Percentiles rank a stretch among this genome's conserved stretches.
phyloP scores from a whole-genome alignment of 2,329 filamentous ascomycete genomes.

The Colletotrichum chlorophyti region DNA sequence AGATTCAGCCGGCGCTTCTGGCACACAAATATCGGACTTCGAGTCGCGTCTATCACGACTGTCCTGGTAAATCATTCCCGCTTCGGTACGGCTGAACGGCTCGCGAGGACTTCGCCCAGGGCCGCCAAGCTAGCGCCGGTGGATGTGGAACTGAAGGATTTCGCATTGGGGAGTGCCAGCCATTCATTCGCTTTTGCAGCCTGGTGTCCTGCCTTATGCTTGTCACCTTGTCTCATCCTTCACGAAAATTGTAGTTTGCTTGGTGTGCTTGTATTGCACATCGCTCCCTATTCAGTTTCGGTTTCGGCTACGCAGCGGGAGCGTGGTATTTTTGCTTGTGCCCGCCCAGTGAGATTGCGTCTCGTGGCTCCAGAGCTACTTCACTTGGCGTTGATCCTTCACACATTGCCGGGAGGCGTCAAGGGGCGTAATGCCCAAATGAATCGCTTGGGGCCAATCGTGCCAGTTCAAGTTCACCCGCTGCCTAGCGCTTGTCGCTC shows the following conservation, averaged over 20 bases:
- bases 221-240: not conserved
- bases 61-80: constrained; percentile 2
- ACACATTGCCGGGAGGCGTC: constrained; percentile 2
- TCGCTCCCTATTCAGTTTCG: not conserved
- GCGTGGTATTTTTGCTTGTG: not conserved
- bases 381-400: constrained; percentile 14
- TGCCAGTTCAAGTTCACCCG: not conserved
- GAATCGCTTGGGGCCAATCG: too few relatives aligned
- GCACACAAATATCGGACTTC: not conserved
- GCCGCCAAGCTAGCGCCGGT: constrained; percentile 4
- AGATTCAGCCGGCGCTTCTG: too few relatives aligned
- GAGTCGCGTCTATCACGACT: not conserved
- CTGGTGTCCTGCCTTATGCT: not conserved
- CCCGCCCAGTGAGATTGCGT: constrained; percentile 2
- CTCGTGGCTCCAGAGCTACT: not conserved
- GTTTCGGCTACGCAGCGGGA: not conserved
- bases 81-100: not conserved
- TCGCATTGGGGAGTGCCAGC: not conserved
- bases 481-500: not conserved
- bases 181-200: not conserved
- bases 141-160: constrained; percentile 19
- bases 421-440: constrained; percentile 8
- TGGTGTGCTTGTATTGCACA: not conserved
- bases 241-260: not conserved
- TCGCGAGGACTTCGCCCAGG: constrained; percentile 1